A percentile compares a stretch with the other conserved stretches of the same genome.
These are phyloP conservation scores for Cladobotryum protrusum DNA, from an alignment of 2,329 filamentous ascomycete genomes.

Conservation along the genomic window DNA sequence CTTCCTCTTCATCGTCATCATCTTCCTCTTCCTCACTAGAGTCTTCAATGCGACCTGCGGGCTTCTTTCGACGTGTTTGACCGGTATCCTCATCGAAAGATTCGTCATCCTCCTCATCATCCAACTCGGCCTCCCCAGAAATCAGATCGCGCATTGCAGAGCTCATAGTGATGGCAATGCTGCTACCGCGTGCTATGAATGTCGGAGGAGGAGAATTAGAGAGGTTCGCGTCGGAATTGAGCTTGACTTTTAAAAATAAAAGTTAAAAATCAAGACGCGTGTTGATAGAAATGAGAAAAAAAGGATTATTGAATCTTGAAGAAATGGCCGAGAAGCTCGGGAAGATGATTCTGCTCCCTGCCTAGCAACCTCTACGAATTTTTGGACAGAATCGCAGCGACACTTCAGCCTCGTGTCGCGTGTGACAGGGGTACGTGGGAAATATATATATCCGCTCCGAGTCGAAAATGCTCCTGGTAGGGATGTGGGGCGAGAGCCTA, in stretches of 20 bases:
- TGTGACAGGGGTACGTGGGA: slow-evolving; percentile 8
- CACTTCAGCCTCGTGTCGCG: slow-evolving; percentile 14
- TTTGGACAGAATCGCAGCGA: slow-evolving; percentile 9
- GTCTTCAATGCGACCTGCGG: slow-evolving; percentile 54
- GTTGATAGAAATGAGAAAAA: not conserved
- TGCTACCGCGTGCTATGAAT: slow-evolving; percentile 8
- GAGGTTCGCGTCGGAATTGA: slow-evolving; percentile 7
- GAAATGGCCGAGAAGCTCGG: not conserved
- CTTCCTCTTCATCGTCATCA: slow-evolving; percentile 84
- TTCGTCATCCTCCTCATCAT: slow-evolving; percentile 79
- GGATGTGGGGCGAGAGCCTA: no score
- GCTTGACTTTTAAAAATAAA: slow-evolving; percentile 1
- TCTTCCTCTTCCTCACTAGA: slow-evolving; percentile 91
- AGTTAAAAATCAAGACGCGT: not conserved
- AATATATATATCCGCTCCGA: slow-evolving; percentile 1
- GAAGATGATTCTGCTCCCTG: slow-evolving; percentile 8
- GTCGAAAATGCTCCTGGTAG: not conserved
- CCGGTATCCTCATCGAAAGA: slow-evolving; percentile 73
- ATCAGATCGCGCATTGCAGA: slow-evolving; percentile 68
- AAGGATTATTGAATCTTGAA: not conserved
- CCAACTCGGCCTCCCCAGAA: slow-evolving; percentile 77
- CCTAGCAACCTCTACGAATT: slow-evolving; percentile 7
- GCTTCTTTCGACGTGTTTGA: slow-evolving; percentile 43
- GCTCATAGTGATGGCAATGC: slow-evolving; percentile 46
- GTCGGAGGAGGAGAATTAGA: slow-evolving; percentile 1